Conservation (phyloP, 441 rosid species). For the Euphorbia celastroides region DNA sequence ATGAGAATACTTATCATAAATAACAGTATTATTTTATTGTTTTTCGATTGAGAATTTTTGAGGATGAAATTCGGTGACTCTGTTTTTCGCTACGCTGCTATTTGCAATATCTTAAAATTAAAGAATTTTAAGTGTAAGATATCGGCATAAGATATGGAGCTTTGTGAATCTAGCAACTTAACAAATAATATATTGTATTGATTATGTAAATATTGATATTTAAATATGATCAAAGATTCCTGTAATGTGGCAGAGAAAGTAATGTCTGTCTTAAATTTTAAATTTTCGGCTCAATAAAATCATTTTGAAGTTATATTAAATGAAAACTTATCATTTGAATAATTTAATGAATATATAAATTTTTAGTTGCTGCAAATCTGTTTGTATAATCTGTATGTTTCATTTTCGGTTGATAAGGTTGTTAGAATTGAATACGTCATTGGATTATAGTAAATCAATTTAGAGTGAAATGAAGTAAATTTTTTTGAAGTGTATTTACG, state of each 20-base stretch:
- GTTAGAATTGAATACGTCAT: neutral
- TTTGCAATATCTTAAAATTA: no score
- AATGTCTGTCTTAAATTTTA: neutral
- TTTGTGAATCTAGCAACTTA: neutral
- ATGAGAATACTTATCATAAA: neutral
- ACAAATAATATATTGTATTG: neutral
- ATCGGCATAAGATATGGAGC: neutral
- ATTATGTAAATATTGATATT: neutral
- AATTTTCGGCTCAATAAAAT: neutral
- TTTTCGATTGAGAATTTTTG: no score
- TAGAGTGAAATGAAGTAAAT: no score
- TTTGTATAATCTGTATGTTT: neutral
- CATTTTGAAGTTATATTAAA: no score
- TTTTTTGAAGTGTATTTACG: no score
- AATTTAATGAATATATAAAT: neutral
- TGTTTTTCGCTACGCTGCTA: no score
- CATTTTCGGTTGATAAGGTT: neutral
- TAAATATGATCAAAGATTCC: neutral
- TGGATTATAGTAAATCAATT: neutral
- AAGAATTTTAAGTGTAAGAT: neutral
- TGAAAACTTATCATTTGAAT: no score
- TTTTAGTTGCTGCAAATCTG: neutral
- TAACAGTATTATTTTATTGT: neutral
- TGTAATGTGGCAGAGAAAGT: neutral
- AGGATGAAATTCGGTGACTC: no score